Evolutionary conservation across 1,139 yeast species (phyloP), one percentile per base, ranked within the genome.

Genomic region (Pichia sp.): DNA sequence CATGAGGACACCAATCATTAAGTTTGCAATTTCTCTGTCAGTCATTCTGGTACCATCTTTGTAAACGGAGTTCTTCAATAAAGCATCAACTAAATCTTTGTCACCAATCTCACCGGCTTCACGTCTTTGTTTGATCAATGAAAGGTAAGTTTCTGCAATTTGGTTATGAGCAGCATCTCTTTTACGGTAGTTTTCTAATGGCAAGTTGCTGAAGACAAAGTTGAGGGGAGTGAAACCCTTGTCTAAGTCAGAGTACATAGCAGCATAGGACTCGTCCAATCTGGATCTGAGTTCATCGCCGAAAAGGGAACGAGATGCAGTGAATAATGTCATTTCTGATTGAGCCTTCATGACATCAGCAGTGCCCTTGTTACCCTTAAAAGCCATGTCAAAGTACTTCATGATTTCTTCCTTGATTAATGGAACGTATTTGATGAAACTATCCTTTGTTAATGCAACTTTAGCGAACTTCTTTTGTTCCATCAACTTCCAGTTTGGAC

Each of bases 391-490:
- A 59, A 91, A 74, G 60, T 84, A 91, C 46, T 70, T 66, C 43
- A 69, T 55, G 30, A 84, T 71, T 61, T 91, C 98, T 46, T 79
- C 81, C 53, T 75, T 74, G 52, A 91, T 86, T 60, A 80, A 68
- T 37, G 98, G 98, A 34, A 93, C 97, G 55, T 91, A 88, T 21
- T 67, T 62, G 51, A 74, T 73, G 67, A 91, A 93, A 3, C 94
- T 77, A 33, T 86, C 96, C 46, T 74, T 74, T 28, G 96, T 82
- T 50, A 91, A 72, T 15, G 96, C 94, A 41, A 75, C 72, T 64
- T 91, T 91, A 47, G 93, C 94, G 55, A 91, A 91, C 67, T 87
- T 91, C 76, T 93, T 91, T 63, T 91, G 98, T 61, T 91, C 98
- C 98, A 91, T 93, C 52, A 91, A 73, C 50, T 87, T 77, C 53